Evolutionary conservation across 23 red algal genomes (phyloP).

Genomic region (Gracilaria domingensis): DNA sequence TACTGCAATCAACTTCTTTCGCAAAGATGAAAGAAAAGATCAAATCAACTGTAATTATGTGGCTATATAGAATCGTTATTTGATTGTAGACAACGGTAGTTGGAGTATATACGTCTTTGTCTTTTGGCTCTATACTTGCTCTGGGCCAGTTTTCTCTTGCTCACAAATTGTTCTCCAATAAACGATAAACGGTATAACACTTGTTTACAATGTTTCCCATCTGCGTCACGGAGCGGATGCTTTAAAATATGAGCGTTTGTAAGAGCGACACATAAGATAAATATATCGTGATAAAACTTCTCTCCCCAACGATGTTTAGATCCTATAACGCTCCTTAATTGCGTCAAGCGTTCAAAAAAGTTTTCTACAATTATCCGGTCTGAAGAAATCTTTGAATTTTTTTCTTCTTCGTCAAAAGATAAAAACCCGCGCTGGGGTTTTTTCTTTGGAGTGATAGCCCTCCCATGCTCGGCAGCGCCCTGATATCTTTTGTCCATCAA

Average conservation of each 20-base stretch:
- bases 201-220: too few species aligned
- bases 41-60: too few species aligned
- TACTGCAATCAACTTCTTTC: too few species aligned
- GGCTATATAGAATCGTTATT: too few species aligned
- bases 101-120: too few species aligned
- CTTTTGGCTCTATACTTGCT: too few species aligned
- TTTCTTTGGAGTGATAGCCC: slow-evolving; percentile 20
- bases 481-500: slow-evolving; percentile 25
- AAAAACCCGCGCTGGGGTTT: slow-evolving; percentile 3
- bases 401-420: not conserved
- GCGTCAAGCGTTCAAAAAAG: not conserved
- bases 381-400: not conserved
- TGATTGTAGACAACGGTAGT: too few species aligned
- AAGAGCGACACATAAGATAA: not conserved
- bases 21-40: too few species aligned
- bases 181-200: too few species aligned
- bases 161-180: too few species aligned
- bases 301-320: not conserved
- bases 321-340: not conserved
- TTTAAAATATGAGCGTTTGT: not conserved
- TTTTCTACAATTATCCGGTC: not conserved
- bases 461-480: not conserved
- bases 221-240: not conserved
- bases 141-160: too few species aligned
- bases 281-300: not conserved